Conservation (phyloP, 140 eudicot genomes). For the Senecio squalidus region DNA sequence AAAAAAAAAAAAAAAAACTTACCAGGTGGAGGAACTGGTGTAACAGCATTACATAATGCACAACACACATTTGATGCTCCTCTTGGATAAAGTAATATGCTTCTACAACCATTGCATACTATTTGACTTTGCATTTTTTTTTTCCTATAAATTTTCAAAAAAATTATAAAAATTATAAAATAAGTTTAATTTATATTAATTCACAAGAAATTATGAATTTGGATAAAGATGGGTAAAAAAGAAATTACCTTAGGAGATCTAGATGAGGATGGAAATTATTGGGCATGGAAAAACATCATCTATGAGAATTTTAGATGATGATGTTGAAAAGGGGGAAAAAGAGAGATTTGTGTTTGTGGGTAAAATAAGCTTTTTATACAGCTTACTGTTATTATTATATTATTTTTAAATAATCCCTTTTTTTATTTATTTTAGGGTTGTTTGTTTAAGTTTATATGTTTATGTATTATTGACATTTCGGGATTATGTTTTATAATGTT, state of each 20-base stretch:
- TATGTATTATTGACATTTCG: too few relatives aligned
- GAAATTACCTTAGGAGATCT: conserved; percentile 17
- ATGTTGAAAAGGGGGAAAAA: conserved; percentile 13
- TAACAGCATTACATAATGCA: conserved; percentile 63
- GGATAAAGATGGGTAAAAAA: conserved; percentile 1
- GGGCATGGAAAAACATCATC: conserved; percentile 23
- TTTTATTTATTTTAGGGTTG: too few relatives aligned
- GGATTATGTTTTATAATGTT: too few relatives aligned
- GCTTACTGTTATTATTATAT: too few relatives aligned
- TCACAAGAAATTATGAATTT: too few relatives aligned
- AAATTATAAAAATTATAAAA: neutral
- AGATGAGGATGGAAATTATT: conserved; percentile 2
- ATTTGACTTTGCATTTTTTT: conserved; percentile 72
- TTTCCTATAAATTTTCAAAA: neutral
- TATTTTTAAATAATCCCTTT: too few relatives aligned
- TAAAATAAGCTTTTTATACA: conserved; percentile 5
- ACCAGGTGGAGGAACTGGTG: conserved; percentile 69
- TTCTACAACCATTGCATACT: conserved; percentile 81
- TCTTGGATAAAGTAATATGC: conserved; percentile 66
- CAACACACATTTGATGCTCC: conserved; percentile 83
- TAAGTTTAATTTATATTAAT: too few relatives aligned
- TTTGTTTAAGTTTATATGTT: too few relatives aligned
- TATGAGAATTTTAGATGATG: conserved; percentile 10
- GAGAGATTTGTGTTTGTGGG: conserved; percentile 26
- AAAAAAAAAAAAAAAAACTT: neutral